Percentiles rank a stretch among this genome's conserved stretches.
These are phyloP conservation scores for Cercospora zeina DNA, from an alignment of 2,329 filamentous ascomycete genomes.

Conservation along the genomic window DNA sequence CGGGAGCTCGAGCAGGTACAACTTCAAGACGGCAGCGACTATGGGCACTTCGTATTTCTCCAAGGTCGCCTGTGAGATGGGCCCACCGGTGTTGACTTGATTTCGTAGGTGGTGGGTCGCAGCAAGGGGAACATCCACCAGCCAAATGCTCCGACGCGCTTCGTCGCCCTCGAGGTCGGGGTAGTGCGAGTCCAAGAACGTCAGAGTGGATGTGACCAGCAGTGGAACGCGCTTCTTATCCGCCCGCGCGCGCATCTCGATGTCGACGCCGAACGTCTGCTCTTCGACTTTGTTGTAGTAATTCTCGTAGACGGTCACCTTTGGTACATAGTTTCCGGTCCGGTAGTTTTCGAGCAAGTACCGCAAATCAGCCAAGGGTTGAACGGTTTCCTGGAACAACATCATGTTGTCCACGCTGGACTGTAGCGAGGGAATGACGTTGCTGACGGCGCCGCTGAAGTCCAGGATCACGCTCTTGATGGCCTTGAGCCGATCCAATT, in stretches of 20 bases:
- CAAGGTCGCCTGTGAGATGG: constrained; percentile 72
- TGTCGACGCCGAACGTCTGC: constrained; percentile 94
- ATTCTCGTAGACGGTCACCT: constrained; percentile 92
- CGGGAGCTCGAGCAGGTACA: constrained; percentile 92
- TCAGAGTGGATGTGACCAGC: constrained; percentile 88
- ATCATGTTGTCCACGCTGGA: constrained; percentile 98
- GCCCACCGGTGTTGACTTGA: constrained; percentile 83
- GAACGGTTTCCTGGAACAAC: constrained; percentile 98
- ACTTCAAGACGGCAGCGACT: constrained; percentile 85
- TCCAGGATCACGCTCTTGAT: constrained; percentile 98
- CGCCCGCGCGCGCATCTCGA: constrained; percentile 89
- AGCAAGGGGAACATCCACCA: constrained; percentile 82
- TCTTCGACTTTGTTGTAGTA: constrained; percentile 99
- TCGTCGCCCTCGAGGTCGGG: constrained; percentile 97
- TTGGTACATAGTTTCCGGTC: constrained; percentile 88
- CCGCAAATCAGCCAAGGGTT: constrained; percentile 82
- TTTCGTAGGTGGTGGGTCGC: constrained; percentile 82
- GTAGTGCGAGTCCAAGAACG: constrained; percentile 94
- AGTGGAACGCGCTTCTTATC: constrained; percentile 94
- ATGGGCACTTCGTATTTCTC: constrained; percentile 91
- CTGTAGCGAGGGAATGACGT: constrained; percentile 94
- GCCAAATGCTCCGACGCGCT: constrained; percentile 87
- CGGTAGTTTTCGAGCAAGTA: constrained; percentile 97
- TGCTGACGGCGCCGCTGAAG: constrained; percentile 95
- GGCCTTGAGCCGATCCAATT: constrained; percentile 91